Base-by-base conservation (phyloP, 495 filamentous ascomycete genomes). In the Aspergillus baeticus region DNA sequence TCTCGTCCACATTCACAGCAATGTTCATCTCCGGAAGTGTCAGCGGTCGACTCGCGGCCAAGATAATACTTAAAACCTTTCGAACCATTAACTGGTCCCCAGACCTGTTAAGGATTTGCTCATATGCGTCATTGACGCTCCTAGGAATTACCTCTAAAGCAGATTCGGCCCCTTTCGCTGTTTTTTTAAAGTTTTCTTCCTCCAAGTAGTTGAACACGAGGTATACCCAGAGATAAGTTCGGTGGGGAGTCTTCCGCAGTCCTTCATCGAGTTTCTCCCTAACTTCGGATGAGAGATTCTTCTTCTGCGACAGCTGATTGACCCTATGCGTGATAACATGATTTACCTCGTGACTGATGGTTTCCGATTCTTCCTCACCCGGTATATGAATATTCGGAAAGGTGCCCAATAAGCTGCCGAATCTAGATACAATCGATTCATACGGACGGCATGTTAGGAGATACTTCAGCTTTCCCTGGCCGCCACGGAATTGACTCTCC, bases 201-300 rank as follows among this genome's bases (percentile, higher is more conserved):
- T 66, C 34, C 17, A 76, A 61, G 17, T 60, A 64, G 22, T 70
- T 53, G 21, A 76, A 61, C 6, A 63, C 69, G 17, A 78, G 66
- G 52, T 72, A 55, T 8, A 77, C 62, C 76, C 73, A 77, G 29
- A 79, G 73, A 52, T 79, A 79, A 8, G 73, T 77, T 2, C 72
- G 63, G 35, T 77, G 59, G 20, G 44, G 14, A 14, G 68, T 45
- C 17, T 51, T 17, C 2, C 55, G 41, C 36, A 77, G 57, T 38
- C 58, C 57, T 26, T 51, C 29, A 20, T 47, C 39, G 6, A 77
- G 51, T 11, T 55, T 20, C 1, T 43, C 10, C 35, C 58, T 54
- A 7, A 65, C 59, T 6, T 59, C 10, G 6, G 50, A 17, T 36
- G 36, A 13, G 31, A 77, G 59, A 1, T 22, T 26, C n/a, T 60